Conservation (phyloP, 2,329 filamentous ascomycete species). For the Stachybotrys chlorohalonatus region DNA sequence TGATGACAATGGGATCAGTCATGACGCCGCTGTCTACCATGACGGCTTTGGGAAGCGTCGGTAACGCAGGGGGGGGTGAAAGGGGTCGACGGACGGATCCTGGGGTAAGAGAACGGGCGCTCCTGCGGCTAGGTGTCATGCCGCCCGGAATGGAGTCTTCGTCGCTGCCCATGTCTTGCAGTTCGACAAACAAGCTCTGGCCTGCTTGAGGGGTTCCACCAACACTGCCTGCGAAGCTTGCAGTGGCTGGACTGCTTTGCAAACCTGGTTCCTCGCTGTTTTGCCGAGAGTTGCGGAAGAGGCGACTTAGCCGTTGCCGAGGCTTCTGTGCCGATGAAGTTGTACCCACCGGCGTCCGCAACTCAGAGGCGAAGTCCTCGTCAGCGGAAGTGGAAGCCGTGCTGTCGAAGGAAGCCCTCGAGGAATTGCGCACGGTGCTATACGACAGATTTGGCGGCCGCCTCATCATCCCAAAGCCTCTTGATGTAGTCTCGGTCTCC, state of each 20-base stretch:
- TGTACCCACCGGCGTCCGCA: constrained; percentile 53
- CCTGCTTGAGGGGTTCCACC: constrained; percentile 40
- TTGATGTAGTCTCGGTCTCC: constrained; percentile 65
- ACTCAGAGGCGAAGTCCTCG: constrained; percentile 50
- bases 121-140: constrained; percentile 45
- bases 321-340: constrained; percentile 58
- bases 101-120: constrained; percentile 37
- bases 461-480: constrained; percentile 31
- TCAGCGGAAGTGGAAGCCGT: constrained; percentile 81
- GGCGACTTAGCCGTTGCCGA: constrained; percentile 61
- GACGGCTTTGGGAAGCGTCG: constrained; percentile 38
- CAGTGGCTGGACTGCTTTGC: constrained; percentile 51
- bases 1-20: constrained; percentile 46
- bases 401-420: constrained; percentile 67
- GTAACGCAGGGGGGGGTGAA: constrained; percentile 39
- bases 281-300: constrained; percentile 51
- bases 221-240: constrained; percentile 43
- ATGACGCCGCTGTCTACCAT: constrained; percentile 55
- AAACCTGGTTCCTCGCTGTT: constrained; percentile 49
- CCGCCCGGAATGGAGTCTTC: constrained; percentile 50
- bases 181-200: constrained; percentile 85
- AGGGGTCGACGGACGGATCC: constrained; percentile 32
- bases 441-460: constrained; percentile 32
- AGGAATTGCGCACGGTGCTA: constrained; percentile 29
- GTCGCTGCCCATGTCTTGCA: constrained; percentile 72